Evolutionary conservation across 108 stramenopile genomes (phyloP), one percentile per base, ranked within the genome.

Genomic region (Pseudonitzschia pungens): DNA sequence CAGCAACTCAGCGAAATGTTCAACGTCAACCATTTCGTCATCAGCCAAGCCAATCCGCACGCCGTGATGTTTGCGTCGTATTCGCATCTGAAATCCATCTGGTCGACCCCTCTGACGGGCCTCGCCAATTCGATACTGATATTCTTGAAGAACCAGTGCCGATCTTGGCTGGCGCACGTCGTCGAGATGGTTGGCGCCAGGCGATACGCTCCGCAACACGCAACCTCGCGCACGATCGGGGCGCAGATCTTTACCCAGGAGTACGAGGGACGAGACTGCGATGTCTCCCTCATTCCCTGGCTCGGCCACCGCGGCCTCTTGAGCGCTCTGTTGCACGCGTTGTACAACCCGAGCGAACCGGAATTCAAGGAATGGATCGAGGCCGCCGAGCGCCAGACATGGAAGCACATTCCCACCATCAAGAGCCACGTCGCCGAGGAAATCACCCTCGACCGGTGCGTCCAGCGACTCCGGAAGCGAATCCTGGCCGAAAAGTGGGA

Each of bases 1-100:
- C 92, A 97, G 73, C 96, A 96, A 75, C 93, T 99, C n/a, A 85
- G 85, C 41, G 97, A 98, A 87, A 95, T 99, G 83, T 99, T 99
- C 85, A 98, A 98, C 84, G 84, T 98, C 64, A 98, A 98, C 76
- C 99, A 99, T 78, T 98, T 98, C 73, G 94, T 99, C 64, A 90
- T 98, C 32, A 93, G 91, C 52, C 99, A 99, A 71, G 96, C 95
- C 0, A 96, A 97, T 80, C 95, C 96, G 42, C 96, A 97, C 71
- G 94, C 93, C 1, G 88, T 93, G 70, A 87, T 96, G 82, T 92
- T 98, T 83, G 86, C 92, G 22, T 88, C 91, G n/a, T 86, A 90
- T 69, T 75, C 74, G 54, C 80, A 82, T 28, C 70, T 82, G n/a
- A 85, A 78, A 48, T 83, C 75, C 11, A 87, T 91, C 45, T 96